Evolutionary conservation across 306 rosid genomes (phyloP).

Genomic region (Cucumis sativus): Cucumber_9930_V3 NC_026657.2:11114501-11115000

Average conservation of each 20-base stretch:
- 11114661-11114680: background rate
- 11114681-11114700: background rate
- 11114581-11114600: conserved; percentile 1
- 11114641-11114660: background rate
- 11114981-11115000: conserved; percentile 60
- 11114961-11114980: conserved; percentile 59
- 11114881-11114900: conserved; percentile 21
- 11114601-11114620: background rate
- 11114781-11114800: background rate
- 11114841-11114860: conserved; percentile 21
- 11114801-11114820: background rate
- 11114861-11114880: conserved; percentile 17
- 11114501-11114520: background rate
- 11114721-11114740: background rate
- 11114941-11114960: conserved; percentile 78
- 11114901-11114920: conserved; percentile 58
- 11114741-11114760: conserved; percentile 26
- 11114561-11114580: background rate
- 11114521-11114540: background rate
- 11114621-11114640: background rate
- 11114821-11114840: conserved; percentile 29
- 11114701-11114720: background rate
- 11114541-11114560: background rate
- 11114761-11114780: conserved; percentile 19
- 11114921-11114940: conserved; percentile 90